Evolutionary conservation across 805 yeast genomes (phyloP).

Genomic region (Alloascoidea africana): DNA sequence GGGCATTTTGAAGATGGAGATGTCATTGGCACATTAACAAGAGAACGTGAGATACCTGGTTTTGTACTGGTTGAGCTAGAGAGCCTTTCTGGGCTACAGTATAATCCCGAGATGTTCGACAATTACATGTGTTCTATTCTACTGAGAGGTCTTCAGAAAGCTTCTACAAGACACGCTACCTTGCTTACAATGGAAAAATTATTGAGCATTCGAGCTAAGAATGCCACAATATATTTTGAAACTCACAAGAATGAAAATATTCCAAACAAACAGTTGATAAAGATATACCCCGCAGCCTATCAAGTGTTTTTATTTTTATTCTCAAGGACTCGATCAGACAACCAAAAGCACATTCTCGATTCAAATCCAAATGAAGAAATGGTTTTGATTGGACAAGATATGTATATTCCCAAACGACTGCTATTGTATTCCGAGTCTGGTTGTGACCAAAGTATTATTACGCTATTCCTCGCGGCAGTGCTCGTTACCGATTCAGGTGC

Average conservation of each 20-base stretch:
- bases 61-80: slow-evolving; percentile 1
- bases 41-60: not conserved
- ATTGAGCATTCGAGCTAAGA: slow-evolving; percentile 12
- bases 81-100: not conserved
- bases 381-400: not conserved
- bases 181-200: slow-evolving; percentile 10
- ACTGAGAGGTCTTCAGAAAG: slow-evolving; percentile 11
- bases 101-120: slow-evolving; percentile 8
- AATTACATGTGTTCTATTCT: slow-evolving; percentile 11
- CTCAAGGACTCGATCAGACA: too few relatives aligned
- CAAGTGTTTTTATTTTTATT: not conserved
- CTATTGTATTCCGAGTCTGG: not conserved
- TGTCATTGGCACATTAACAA: not conserved
- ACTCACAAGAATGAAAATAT: not conserved
- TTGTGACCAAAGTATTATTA: not conserved
- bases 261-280: not conserved
- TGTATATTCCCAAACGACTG: not conserved
- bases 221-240: slow-evolving; percentile 5
- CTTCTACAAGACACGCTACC: slow-evolving; percentile 10
- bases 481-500: not conserved
- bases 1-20: not conserved
- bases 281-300: not conserved
- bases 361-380: not conserved
- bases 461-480: not conserved
- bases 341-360: not conserved